phyloP scores from a whole-genome alignment of 139 green algal species.

The Chlamydomonas schloesseri region DNA sequence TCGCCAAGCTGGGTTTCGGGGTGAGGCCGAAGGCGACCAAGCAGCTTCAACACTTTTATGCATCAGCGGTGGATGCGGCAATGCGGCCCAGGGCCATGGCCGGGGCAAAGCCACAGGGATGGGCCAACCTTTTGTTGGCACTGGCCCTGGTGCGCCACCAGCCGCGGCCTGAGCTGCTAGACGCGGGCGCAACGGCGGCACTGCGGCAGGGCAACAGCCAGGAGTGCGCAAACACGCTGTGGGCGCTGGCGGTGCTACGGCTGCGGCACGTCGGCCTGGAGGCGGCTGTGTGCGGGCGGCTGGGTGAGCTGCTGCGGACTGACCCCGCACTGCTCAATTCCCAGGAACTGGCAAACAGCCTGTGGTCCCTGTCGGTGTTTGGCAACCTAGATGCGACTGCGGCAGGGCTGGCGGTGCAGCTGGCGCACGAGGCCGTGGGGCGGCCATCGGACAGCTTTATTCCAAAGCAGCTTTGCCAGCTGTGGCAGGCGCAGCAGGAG shows the following conservation, averaged over 20 bases:
- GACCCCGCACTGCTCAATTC: too few species aligned
- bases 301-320: too few species aligned
- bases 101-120: not conserved
- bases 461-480: not conserved
- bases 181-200: too few species aligned
- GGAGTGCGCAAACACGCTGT: not conserved
- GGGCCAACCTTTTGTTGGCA: not conserved
- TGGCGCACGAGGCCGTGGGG: too few species aligned
- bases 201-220: not conserved
- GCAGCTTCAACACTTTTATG: not conserved
- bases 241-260: not conserved
- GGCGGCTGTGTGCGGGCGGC: too few species aligned
- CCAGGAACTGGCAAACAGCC: not conserved
- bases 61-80: not conserved
- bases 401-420: too few species aligned
- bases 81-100: not conserved
- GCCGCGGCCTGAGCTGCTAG: not conserved
- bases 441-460: not conserved
- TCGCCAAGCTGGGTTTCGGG: too few species aligned
- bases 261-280: not conserved
- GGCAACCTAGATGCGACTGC: too few species aligned
- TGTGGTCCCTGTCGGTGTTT: not conserved
- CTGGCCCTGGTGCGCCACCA: not conserved
- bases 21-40: too few species aligned
- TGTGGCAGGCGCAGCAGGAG: not conserved